Evolutionary conservation across 176 grass and related monocot genomes (phyloP), one percentile per base, ranked within the genome.

Genomic region (Oryza longistaminata): DNA sequence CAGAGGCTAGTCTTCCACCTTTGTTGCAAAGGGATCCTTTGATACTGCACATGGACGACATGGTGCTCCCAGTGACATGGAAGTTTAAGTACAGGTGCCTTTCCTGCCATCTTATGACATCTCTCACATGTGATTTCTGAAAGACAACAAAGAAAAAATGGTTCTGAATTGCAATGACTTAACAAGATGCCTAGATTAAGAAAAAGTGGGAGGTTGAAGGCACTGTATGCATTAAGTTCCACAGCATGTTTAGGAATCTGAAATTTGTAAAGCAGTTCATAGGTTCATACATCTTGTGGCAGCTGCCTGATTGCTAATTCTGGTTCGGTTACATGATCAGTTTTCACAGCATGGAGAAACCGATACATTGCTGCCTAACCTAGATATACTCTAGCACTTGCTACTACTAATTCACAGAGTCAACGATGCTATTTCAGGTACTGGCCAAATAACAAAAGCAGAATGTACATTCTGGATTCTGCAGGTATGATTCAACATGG

Each of bases 381-480:
- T 39, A 43, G 71, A 66, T 90, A 35, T 71, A 75, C 31, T 39
- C 31, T 22, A 66, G 43, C n/a, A 15, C 52, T 13, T 75, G 29
- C 26, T 62, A 24, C 58, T 24, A 62, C 21, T 62, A 73, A 43
- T 9, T 72, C 24, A 79, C 35, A 77, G 42, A 53, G 25, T 19
- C 64, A 25, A 25, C 24, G 44, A 78, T 48, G 74, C 35, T 66
- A 68, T 79, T 77, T 79, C 87, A 98, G 96, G 81, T 98, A 85
- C 67, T 98, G 96, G 96, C 93, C 93, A 78, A 98, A 98, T 80
- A 98, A 98, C 85, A 95, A 85, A 87, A 98, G 93, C 83, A 93
- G 93, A 88, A 96, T 96, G 94, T 93, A 96, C 88, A 91, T 96
- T 71, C 84, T 96, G 68, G 94, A 96, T 89, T 81, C 91, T 79